Evolutionary conservation across 2,329 filamentous ascomycete species (phyloP).

Genomic region (Atkinsonella hypoxylon): DNA sequence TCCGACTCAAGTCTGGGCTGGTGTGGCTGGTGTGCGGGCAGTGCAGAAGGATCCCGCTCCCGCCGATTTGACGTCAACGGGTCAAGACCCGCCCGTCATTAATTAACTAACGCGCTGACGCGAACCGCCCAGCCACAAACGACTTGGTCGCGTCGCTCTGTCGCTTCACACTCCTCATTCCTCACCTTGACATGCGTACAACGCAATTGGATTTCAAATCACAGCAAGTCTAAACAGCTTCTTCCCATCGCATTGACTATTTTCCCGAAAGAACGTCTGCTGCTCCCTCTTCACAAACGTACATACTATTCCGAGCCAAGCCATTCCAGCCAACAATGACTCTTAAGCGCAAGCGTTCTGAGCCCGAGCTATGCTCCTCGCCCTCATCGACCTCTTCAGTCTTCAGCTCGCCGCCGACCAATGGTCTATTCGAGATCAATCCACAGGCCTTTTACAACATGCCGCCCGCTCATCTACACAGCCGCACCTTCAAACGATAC

Average conservation of each 20-base stretch:
- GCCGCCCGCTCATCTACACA: constrained; percentile 31
- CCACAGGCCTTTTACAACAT: constrained; percentile 16
- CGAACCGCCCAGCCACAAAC: neutral
- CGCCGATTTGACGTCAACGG: too few relatives aligned
- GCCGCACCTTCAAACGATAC: constrained; percentile 49
- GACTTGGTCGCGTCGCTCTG: neutral
- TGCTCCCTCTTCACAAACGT: too few relatives aligned
- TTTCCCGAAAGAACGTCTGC: too few relatives aligned
- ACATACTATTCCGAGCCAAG: too few relatives aligned
- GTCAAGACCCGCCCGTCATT: neutral
- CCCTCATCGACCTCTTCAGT: constrained; percentile 30
- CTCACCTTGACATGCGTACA: neutral
- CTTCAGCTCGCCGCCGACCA: constrained; percentile 14
- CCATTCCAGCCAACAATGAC: constrained; percentile 26
- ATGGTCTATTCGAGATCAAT: constrained; percentile 21
- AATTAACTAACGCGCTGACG: neutral
- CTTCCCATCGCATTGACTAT: too few relatives aligned
- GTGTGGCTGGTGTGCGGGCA: too few relatives aligned
- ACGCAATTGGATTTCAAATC: too few relatives aligned
- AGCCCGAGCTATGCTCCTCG: constrained; percentile 40
- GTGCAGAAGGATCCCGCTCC: too few relatives aligned
- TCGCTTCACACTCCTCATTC: neutral
- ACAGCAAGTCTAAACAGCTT: too few relatives aligned
- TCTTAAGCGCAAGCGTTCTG: constrained; percentile 53
- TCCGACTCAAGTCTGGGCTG: too few relatives aligned